Evolutionary conservation across 257 asterid species (phyloP).

Genomic region (Voacanga thouarsii): DNA sequence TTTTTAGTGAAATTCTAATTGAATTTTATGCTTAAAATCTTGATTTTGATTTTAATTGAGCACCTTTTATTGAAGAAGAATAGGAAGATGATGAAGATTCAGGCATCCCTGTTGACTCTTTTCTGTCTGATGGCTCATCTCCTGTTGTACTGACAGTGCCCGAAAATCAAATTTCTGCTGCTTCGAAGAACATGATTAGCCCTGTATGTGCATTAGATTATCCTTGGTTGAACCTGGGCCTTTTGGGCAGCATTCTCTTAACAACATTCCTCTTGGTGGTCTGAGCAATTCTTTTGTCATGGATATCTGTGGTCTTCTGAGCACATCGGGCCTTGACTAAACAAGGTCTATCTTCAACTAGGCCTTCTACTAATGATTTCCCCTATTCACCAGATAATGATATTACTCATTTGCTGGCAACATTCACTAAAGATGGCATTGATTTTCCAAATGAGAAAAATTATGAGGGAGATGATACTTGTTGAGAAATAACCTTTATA

Average conservation of each 20-base stretch:
- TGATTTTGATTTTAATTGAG: too few relatives aligned
- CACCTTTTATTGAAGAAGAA: conserved; percentile 81
- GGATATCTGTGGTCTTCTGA: conserved; percentile 21
- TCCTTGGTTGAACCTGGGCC: conserved; percentile 12
- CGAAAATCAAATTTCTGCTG: conserved; percentile 24
- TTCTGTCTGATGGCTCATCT: conserved; percentile 23
- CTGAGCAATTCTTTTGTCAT: conserved; percentile 16
- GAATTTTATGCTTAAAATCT: too few relatives aligned
- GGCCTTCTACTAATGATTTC: conserved; percentile 24
- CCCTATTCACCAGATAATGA: conserved; percentile 37
- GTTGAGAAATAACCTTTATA: too few relatives aligned
- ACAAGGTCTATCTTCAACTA: conserved; percentile 32
- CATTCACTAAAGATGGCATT: too few relatives aligned
- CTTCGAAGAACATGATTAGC: conserved; percentile 5
- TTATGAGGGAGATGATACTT: too few relatives aligned
- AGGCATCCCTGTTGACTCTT: conserved; percentile 22
- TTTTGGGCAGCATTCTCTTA: conserved; percentile 9
- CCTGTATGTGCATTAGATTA: conserved; percentile 1
- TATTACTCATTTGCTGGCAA: conserved; percentile 30
- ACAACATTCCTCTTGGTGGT: conserved; percentile 2
- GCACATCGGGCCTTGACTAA: conserved; percentile 21
- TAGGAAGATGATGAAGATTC: conserved; percentile 57
- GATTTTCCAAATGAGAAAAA: too few relatives aligned
- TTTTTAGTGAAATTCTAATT: too few relatives aligned
- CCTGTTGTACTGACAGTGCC: conserved; percentile 11